These are phyloP conservation scores for Phialophora verrucosa DNA, from an alignment of 2,329 filamentous ascomycete genomes.

Conservation along the genomic window DNA sequence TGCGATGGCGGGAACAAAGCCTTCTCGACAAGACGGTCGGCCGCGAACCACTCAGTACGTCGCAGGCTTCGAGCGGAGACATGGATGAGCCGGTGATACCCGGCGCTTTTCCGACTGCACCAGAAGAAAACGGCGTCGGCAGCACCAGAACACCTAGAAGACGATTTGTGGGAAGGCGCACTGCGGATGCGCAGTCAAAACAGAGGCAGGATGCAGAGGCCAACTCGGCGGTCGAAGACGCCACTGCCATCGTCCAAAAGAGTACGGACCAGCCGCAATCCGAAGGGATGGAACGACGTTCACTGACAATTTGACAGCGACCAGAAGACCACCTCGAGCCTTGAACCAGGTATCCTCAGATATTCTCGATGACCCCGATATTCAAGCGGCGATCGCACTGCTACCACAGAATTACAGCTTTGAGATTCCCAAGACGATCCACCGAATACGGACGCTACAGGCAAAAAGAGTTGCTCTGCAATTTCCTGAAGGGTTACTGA, in stretches of 20 bases:
- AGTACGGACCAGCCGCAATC: constrained; percentile 39
- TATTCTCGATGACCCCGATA: constrained; percentile 81
- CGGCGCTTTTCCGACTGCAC: constrained; percentile 35
- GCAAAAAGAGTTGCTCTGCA: constrained; percentile 90
- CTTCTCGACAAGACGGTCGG: background rate
- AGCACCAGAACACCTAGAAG: constrained; percentile 74
- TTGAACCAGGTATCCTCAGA: constrained; percentile 88
- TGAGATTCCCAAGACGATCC: constrained; percentile 97
- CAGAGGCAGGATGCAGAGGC: constrained; percentile 68
- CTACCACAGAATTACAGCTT: constrained; percentile 97
- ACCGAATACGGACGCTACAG: constrained; percentile 80
- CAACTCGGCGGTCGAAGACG: constrained; percentile 72
- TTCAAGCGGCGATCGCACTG: constrained; percentile 84
- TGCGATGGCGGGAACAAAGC: background rate
- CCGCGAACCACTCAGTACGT: background rate
- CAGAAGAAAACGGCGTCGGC: constrained; percentile 14
- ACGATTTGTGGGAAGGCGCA: constrained; percentile 84
- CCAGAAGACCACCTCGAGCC: constrained; percentile 75
- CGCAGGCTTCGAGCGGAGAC: constrained; percentile 56
- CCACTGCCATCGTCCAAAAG: constrained; percentile 47
- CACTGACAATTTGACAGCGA: constrained; percentile 53
- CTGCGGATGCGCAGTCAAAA: constrained; percentile 64
- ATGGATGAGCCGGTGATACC: constrained; percentile 34
- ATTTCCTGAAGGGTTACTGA: constrained; percentile 90
- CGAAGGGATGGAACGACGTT: background rate